phyloP scores from a whole-genome alignment of 75 land plant species.

The Cryptomeria japonica region DNA sequence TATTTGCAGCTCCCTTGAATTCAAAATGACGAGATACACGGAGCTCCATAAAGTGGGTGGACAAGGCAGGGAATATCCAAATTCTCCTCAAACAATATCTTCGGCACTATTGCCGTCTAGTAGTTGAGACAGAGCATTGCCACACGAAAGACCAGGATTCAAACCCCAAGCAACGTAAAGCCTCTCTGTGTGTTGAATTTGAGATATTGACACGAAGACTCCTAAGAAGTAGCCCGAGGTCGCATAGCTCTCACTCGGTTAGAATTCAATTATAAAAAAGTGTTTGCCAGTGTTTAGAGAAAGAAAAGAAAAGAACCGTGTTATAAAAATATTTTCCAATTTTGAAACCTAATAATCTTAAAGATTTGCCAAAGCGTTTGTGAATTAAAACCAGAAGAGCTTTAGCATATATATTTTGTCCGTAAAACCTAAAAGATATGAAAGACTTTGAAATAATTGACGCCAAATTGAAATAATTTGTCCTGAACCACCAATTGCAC shows the following conservation, averaged over 20 bases:
- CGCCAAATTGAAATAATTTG: neutral
- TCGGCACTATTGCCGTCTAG: neutral
- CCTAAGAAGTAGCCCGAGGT: neutral
- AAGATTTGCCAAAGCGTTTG: neutral
- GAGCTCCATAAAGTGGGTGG: neutral
- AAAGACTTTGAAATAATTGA: neutral
- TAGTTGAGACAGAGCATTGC: neutral
- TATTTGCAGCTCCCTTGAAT: neutral
- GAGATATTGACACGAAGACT: neutral
- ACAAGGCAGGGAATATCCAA: neutral
- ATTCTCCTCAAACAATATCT: neutral
- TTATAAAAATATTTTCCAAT: neutral
- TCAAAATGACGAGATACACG: neutral
- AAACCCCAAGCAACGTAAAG: neutral
- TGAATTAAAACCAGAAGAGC: neutral
- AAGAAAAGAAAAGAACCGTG: neutral
- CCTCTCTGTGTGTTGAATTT: neutral
- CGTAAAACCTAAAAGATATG: neutral
- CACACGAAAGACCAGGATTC: neutral
- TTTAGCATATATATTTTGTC: neutral
- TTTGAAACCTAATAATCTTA: neutral
- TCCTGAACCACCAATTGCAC: neutral
- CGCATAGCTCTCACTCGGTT: neutral
- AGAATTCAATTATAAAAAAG: neutral
- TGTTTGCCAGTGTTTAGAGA: neutral